Percentiles rank a stretch among this genome's conserved stretches.
These are phyloP conservation scores for Umbilicus rupestris DNA, from an alignment of 164 flowering plant genomes.

Conservation along the genomic window DNA sequence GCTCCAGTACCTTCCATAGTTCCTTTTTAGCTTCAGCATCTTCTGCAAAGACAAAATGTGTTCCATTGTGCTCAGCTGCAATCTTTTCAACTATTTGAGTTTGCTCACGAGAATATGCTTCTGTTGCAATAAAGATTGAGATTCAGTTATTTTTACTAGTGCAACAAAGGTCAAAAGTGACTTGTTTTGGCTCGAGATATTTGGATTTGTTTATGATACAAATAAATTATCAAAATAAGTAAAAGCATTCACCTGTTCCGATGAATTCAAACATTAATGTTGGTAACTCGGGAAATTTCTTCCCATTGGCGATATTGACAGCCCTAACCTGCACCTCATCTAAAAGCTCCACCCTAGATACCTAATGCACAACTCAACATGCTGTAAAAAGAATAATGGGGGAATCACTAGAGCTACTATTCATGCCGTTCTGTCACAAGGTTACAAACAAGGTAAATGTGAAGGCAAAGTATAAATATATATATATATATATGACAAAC, in stretches of 20 bases:
- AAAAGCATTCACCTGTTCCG: slow-evolving; percentile 64
- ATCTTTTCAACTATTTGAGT: slow-evolving; percentile 78
- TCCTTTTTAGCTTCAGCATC: slow-evolving; percentile 82
- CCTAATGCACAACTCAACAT: slow-evolving; percentile 31
- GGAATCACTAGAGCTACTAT: not conserved
- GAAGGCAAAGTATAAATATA: not conserved
- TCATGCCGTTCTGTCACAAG: not conserved
- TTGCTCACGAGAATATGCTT: slow-evolving; percentile 94
- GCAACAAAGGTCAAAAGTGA: not conserved
- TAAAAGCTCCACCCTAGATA: slow-evolving; percentile 85
- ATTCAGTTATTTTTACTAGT: slow-evolving; percentile 1
- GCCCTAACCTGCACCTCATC: slow-evolving; percentile 96
- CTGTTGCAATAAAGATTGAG: slow-evolving; percentile 25
- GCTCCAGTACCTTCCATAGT: slow-evolving; percentile 73
- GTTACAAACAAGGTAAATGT: not conserved
- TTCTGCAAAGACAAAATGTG: slow-evolving; percentile 86
- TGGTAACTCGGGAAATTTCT: slow-evolving; percentile 76
- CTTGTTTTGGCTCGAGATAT: not conserved
- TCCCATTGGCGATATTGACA: slow-evolving; percentile 86
- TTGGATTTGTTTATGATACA: not conserved
- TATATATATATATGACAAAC: not conserved
- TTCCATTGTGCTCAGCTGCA: slow-evolving; percentile 73
- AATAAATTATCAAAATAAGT: not conserved
- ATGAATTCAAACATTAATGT: slow-evolving; percentile 93
- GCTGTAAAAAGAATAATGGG: not conserved